A percentile compares a stretch with the other conserved stretches of the same genome.
Evolutionary conservation across 306 rosid genomes (phyloP).

Genomic region (peach (Prunus persica)): Prunus_persica_NCBIv2 NC_034012.1:4164001-4164500

Average conservation of each 20-base stretch:
- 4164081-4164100: conserved; percentile 64
- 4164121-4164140: conserved; percentile 91
- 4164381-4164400: conserved; percentile 42
- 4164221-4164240: conserved; percentile 50
- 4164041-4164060: conserved; percentile 82
- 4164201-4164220: conserved; percentile 83
- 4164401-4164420: conserved; percentile 49
- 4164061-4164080: conserved; percentile 57
- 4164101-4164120: conserved; percentile 89
- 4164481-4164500: conserved; percentile 38
- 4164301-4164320: neutral
- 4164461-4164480: conserved; percentile 81
- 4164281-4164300: neutral
- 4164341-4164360: neutral
- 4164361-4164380: neutral
- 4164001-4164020: neutral
- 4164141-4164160: conserved; percentile 89
- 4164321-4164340: conserved; percentile 1
- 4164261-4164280: neutral
- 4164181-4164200: conserved; percentile 84
- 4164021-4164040: conserved; percentile 95
- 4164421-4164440: conserved; percentile 43
- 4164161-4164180: conserved; percentile 80
- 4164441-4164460: conserved; percentile 80
- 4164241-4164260: conserved; percentile 64